Evolutionary conservation across 345 rosid species (phyloP), one percentile per base, ranked within the genome.

Genomic region (Limnanthes douglasii): DNA sequence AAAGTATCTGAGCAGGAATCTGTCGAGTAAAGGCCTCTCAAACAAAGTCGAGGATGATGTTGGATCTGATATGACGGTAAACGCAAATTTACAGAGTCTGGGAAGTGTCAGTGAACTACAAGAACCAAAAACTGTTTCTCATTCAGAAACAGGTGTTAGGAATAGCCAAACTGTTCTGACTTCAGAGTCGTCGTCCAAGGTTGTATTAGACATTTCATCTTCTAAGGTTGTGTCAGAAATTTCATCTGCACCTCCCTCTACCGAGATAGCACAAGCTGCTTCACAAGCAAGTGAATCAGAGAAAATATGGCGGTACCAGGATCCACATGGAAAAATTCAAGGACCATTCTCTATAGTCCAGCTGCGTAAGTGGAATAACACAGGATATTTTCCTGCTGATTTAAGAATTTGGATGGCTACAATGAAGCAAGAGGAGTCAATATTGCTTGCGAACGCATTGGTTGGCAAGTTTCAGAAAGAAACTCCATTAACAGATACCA

Each of bases 301-400:
- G 54, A 92, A 92, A 60, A 67, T 68, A 5, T 92, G 99, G 99
- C 72, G 75, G 61, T 92, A 92, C 58, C 42, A 60, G 54, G 99
- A 92, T 69, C 99, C 99, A 31, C 64, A 96, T 46, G 95, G 93
- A 42, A 92, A 92, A 59, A 57, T 68, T 21, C 99, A 92, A 56
- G 99, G 99, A 17, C 93, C 99, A 31, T 92, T 92, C 59, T 85
- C 99, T 3, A 68, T 85, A 45, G 78, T 72, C 38, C 96, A 85
- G 67, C 77, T 92, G 41, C 82, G 88, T 42, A 92, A 85, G 62
- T 92, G 99, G 99, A 92, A 43, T 62, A 73, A 60, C 40, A 78
- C 85, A 36, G 94, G 96, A 25, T 85, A 92, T 61, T 92, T 92
- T 45, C 99, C 99, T 31, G 25, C 71, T 34, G 76, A 81, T 31